These are phyloP conservation scores for Amanita phalloides DNA, from an alignment of 768 basidiomycete genomes.

Conservation along the genomic window DNA sequence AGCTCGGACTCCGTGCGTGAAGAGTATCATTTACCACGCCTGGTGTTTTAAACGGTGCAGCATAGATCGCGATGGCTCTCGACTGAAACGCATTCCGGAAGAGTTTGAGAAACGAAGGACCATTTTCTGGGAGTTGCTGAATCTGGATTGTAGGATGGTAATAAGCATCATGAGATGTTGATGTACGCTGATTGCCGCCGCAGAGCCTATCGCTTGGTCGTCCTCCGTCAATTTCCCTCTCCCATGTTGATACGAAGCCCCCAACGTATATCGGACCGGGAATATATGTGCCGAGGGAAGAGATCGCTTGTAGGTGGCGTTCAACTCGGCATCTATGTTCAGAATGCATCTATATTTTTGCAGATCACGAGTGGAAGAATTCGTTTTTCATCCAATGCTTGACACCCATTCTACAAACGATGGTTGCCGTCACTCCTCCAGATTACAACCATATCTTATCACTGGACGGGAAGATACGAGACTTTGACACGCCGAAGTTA, in stretches of 20 bases:
- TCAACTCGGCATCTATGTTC: neutral
- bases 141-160: constrained; percentile 62
- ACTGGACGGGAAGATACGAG: constrained; percentile 44
- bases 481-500: constrained; percentile 41
- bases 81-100: constrained; percentile 58
- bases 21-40: constrained; percentile 7
- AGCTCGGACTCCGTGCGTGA: constrained; percentile 61
- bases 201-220: constrained; percentile 64
- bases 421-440: constrained; percentile 40
- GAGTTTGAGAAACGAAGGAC: constrained; percentile 60
- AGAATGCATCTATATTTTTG: neutral
- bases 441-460: constrained; percentile 39
- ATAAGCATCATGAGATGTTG: neutral
- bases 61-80: constrained; percentile 57
- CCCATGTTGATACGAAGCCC: constrained; percentile 53
- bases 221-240: constrained; percentile 55
- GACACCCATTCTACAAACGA: constrained; percentile 49
- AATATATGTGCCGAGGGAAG: constrained; percentile 36
- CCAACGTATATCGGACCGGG: constrained; percentile 38
- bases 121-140: constrained; percentile 67
- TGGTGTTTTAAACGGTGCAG: constrained; percentile 8
- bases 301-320: constrained; percentile 36
- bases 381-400: constrained; percentile 53
- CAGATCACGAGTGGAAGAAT: constrained; percentile 68
- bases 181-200: neutral